phyloP scores from a whole-genome alignment of 2,329 filamentous ascomycete genomes.

The Colletotrichum sp. region DNA sequence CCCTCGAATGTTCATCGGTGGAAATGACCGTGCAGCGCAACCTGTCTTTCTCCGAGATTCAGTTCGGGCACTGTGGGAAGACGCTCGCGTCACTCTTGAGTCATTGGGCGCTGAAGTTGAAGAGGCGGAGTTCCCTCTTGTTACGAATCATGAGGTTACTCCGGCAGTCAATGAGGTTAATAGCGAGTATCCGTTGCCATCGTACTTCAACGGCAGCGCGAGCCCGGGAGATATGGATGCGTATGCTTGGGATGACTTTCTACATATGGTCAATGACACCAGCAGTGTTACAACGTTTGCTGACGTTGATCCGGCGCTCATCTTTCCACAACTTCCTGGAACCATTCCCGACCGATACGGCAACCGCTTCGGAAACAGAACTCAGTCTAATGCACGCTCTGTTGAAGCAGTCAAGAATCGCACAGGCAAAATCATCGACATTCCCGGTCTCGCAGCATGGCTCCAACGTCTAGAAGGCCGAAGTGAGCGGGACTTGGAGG shows the following conservation, averaged over 20 bases:
- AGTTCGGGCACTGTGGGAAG: background rate
- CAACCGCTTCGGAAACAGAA: background rate
- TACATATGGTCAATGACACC: constrained; percentile 28
- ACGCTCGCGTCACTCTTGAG: background rate
- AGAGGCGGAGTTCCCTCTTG: background rate
- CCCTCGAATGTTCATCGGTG: background rate
- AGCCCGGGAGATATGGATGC: background rate
- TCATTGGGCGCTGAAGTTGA: background rate
- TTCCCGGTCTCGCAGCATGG: background rate
- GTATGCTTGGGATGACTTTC: constrained; percentile 19
- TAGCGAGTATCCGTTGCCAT: background rate
- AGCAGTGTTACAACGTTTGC: constrained; percentile 31
- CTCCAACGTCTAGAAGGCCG: background rate
- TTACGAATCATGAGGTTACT: background rate
- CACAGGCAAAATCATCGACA: background rate
- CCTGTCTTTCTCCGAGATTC: background rate
- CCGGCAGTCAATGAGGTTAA: background rate
- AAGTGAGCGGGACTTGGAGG: background rate
- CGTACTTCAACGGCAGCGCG: background rate
- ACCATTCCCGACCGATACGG: background rate
- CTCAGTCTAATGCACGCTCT: background rate
- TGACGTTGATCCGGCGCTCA: background rate
- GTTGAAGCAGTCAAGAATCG: background rate
- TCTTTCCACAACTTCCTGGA: background rate
- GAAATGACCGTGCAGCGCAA: background rate